These are phyloP conservation scores for Plasmodium yoelii DNA, from an alignment of 169 alveolate genomes.

Conservation along the genomic window DNA sequence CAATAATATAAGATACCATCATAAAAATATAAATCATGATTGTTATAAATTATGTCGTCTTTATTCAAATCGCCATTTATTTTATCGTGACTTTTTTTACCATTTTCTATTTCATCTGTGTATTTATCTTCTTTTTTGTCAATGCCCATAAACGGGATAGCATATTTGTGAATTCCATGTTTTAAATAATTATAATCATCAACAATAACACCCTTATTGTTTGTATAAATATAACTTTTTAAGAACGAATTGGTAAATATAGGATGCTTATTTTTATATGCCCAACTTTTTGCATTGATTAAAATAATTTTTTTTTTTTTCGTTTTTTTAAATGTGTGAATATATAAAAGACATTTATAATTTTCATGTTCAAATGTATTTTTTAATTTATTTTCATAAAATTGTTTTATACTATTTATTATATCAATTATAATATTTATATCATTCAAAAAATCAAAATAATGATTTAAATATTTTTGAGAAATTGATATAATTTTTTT, in stretches of 20 bases:
- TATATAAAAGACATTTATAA: conserved; percentile 39
- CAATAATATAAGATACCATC: conserved; percentile 60
- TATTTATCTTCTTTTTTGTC: neutral
- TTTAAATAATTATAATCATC: conserved; percentile 1
- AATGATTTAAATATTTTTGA: conserved; percentile 57
- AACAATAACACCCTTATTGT: neutral
- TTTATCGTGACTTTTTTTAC: neutral
- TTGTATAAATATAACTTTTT: conserved; percentile 34
- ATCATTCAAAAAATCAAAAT: conserved; percentile 21
- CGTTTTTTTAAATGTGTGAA: conserved; percentile 53
- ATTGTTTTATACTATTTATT: conserved; percentile 12
- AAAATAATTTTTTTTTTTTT: conserved; percentile 47
- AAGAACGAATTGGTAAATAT: conserved; percentile 20
- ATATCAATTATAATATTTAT: conserved; percentile 23
- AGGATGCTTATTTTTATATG: conserved; percentile 62
- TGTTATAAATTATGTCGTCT: neutral
- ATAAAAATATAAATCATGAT: conserved; percentile 17
- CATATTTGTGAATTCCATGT: conserved; percentile 19
- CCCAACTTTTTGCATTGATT: conserved; percentile 63
- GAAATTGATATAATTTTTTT: conserved; percentile 34
- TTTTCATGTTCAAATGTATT: conserved; percentile 15
- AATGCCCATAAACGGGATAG: neutral
- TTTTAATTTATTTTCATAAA: conserved; percentile 30
- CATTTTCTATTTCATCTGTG: neutral
- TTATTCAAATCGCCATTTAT: neutral